Evolutionary conservation across 2,329 filamentous ascomycete species (phyloP), one percentile per base, ranked within the genome.

Genomic region (Blastomyces silverae): DNA sequence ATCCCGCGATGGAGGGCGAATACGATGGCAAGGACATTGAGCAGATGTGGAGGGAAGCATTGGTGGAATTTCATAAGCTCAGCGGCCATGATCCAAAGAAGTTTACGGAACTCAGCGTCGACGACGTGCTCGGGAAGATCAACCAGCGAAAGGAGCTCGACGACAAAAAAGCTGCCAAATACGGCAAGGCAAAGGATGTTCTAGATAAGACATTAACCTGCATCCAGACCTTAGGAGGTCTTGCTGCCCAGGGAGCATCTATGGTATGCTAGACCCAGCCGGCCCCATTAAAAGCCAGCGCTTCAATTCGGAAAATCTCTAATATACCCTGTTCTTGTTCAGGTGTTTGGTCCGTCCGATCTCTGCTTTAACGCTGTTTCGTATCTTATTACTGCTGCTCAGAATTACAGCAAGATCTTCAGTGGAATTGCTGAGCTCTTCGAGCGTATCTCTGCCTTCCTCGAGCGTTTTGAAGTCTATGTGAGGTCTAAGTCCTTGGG

Each of bases 291-390:
- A 8, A 3, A 3, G 11, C 7, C 53, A 57, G 53, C 20, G 53
- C 53, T 13, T 39, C 39, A 10, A 46, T 44, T 42, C 8, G 22
- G 7, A 28, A 60, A 60, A 6, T 48, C n/a, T 60, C 44, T 60
- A 44, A 44, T 34, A 25, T 34, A 62, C 20, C 34, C 55, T 57
- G 8, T 61, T 46, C 22, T 20, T 25, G 7, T n/a, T 11, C 17
- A 63, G 69, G 67, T 71, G 4, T 73, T 73, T 64, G 71, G 67
- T 17, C 72, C 72, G 0, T 67, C 68, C 22, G 66, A 61, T 25
- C 69, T 74, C 8, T 73, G 72, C 64, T 73, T 74, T 65, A 73
- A 72, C 63, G 73, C 72, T 1, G 69, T 73, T 48, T 70, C 68
- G 0, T 73, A 71, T 63, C 69, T 74, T 8, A 70, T 74, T 46